These are phyloP conservation scores for Populus simonii DNA, from an alignment of 345 rosid genomes.

Conservation along the genomic window DNA sequence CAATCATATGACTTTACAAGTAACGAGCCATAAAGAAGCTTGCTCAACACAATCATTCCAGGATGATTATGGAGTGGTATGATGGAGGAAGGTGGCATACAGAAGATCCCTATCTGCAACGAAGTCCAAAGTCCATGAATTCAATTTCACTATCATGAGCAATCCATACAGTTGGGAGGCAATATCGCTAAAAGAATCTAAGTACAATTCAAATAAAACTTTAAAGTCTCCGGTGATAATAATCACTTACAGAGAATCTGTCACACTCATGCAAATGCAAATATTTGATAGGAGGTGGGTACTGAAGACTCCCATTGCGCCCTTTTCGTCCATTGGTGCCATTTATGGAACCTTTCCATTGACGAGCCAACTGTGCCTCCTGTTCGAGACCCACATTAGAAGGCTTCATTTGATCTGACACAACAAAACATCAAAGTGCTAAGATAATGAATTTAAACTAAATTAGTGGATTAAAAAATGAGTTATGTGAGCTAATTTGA, in stretches of 20 bases:
- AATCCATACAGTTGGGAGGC: not conserved
- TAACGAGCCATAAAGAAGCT: conserved; percentile 79
- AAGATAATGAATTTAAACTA: not conserved
- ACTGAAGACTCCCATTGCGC: conserved; percentile 63
- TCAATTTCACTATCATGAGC: not conserved
- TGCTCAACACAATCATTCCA: conserved; percentile 92
- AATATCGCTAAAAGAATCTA: not conserved
- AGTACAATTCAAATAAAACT: not conserved
- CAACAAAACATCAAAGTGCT: conserved; percentile 14
- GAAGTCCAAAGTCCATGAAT: not conserved
- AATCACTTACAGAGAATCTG: conserved; percentile 76
- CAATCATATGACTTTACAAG: conserved; percentile 87
- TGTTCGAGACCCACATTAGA: conserved; percentile 94
- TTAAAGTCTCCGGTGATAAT: not conserved
- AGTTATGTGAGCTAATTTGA: not conserved
- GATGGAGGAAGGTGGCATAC: conserved; percentile 83
- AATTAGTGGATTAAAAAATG: not conserved
- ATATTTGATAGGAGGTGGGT: conserved; percentile 74
- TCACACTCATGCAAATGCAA: conserved; percentile 86
- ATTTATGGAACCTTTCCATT: conserved; percentile 51
- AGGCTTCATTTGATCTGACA: conserved; percentile 92
- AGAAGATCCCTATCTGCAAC: conserved; percentile 87
- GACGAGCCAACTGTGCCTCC: conserved; percentile 76
- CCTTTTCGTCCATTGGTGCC: conserved; percentile 29
- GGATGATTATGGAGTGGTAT: conserved; percentile 98